phyloP scores from a whole-genome alignment of 2,329 filamentous ascomycete genomes.

The Colletotrichum nymphaeae region DNA sequence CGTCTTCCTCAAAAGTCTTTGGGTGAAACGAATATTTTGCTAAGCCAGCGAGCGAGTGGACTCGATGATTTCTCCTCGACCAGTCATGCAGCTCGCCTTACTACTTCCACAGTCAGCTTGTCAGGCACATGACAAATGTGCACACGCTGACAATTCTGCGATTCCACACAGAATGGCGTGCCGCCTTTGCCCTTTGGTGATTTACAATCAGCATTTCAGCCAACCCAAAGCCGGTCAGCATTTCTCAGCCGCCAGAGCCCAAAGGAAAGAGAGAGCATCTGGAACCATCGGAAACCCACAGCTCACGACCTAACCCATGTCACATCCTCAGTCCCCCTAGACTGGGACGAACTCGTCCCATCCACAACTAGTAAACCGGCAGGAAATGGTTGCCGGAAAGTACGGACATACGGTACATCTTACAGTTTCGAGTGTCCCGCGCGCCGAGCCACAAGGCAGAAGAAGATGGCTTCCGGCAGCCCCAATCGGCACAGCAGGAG shows the following conservation, averaged over 20 bases:
- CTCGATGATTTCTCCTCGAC: neutral
- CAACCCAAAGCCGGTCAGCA: neutral
- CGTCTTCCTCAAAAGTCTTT: neutral
- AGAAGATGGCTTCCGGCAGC: neutral
- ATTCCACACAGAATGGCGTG: neutral
- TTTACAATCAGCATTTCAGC: neutral
- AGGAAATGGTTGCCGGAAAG: neutral
- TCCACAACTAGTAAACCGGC: neutral
- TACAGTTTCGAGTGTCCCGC: neutral
- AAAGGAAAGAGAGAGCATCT: neutral
- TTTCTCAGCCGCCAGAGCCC: neutral
- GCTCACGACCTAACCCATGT: neutral
- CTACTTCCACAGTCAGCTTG: neutral
- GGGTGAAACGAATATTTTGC: neutral
- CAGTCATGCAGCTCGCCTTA: neutral
- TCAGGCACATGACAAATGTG: neutral
- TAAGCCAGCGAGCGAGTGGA: neutral
- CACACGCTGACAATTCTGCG: neutral
- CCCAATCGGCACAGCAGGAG: neutral
- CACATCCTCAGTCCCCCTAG: neutral
- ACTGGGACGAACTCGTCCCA: neutral
- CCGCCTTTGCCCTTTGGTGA: neutral
- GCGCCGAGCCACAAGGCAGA: neutral
- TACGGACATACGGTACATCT: neutral
- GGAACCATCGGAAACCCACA: constrained; percentile 1